A percentile compares a stretch with the other conserved stretches of the same genome.
Evolutionary conservation across 169 alveolate genomes (phyloP).

Genomic region (Neospora caninum): DNA sequence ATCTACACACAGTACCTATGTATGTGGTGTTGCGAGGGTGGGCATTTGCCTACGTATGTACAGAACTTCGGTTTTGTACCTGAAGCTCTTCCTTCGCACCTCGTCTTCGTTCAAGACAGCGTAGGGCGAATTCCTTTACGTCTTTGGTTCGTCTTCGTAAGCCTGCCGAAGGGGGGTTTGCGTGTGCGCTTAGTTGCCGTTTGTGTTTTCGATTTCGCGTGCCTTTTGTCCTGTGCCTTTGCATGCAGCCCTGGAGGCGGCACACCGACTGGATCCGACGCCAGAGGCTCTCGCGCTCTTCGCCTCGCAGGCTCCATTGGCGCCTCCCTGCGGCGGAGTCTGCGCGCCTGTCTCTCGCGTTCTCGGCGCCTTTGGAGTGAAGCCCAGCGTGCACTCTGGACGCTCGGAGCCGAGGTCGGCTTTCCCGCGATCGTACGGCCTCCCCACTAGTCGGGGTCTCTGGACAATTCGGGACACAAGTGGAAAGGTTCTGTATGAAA

Average conservation of each 20-base stretch:
- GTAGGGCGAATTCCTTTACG: too few species aligned
- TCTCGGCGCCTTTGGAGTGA: neutral
- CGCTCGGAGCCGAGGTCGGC: neutral
- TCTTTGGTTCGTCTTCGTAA: too few species aligned
- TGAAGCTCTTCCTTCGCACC: too few species aligned
- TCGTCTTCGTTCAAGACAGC: too few species aligned
- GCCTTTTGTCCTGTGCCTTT: neutral
- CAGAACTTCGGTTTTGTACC: too few species aligned
- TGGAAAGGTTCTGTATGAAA: neutral
- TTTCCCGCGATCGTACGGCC: constrained; percentile 1
- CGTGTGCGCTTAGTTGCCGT: too few species aligned
- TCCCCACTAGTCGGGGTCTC: neutral
- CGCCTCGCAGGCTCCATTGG: neutral
- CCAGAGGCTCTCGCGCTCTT: constrained; percentile 22
- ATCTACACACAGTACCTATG: too few species aligned
- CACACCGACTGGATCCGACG: neutral
- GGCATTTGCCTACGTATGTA: too few species aligned
- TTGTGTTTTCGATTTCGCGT: too few species aligned
- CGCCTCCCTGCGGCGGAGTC: neutral
- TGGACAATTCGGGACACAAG: neutral
- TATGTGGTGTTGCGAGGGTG: too few species aligned
- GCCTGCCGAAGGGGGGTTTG: too few species aligned
- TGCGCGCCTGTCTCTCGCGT: neutral
- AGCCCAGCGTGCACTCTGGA: neutral
- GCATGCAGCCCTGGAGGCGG: neutral